phyloP scores from a whole-genome alignment of 805 yeast species.

The Candida mattraensis region DNA sequence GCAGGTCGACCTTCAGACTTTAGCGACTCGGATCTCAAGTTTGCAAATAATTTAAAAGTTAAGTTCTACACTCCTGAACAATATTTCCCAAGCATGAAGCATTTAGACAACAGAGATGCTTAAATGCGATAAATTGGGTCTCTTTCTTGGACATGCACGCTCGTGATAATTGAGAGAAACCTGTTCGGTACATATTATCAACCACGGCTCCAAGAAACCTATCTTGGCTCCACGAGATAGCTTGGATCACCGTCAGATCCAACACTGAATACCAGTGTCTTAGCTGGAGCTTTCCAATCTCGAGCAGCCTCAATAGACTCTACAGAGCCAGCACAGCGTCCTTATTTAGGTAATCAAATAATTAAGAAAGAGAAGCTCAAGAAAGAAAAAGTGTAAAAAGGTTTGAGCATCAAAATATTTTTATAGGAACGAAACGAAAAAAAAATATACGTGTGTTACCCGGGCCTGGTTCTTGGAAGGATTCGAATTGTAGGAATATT shows the following conservation, averaged over 20 bases:
- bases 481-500: too few relatives aligned
- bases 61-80: conserved; percentile 68
- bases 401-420: too few relatives aligned
- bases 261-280: conserved; percentile 1
- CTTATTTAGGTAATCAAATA: conserved; percentile 11
- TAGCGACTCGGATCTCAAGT: conserved; percentile 72
- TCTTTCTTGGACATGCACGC: conserved; percentile 22
- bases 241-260: too few relatives aligned
- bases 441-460: neutral
- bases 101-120: conserved; percentile 16
- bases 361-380: too few relatives aligned
- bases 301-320: too few relatives aligned
- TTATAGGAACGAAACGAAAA: too few relatives aligned
- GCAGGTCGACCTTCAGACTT: conserved; percentile 82
- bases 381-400: conserved; percentile 4
- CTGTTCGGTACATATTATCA: too few relatives aligned
- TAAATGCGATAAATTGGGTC: conserved; percentile 31
- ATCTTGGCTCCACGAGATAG: too few relatives aligned
- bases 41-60: conserved; percentile 61
- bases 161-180: too few relatives aligned
- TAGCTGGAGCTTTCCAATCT: too few relatives aligned
- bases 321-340: conserved; percentile 9
- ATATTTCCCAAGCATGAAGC: conserved; percentile 36
- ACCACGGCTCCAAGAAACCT: too few relatives aligned
- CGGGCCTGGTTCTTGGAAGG: too few relatives aligned